Conservation (phyloP, 768 basidiomycete species). For the Amanita exitialis region DNA sequence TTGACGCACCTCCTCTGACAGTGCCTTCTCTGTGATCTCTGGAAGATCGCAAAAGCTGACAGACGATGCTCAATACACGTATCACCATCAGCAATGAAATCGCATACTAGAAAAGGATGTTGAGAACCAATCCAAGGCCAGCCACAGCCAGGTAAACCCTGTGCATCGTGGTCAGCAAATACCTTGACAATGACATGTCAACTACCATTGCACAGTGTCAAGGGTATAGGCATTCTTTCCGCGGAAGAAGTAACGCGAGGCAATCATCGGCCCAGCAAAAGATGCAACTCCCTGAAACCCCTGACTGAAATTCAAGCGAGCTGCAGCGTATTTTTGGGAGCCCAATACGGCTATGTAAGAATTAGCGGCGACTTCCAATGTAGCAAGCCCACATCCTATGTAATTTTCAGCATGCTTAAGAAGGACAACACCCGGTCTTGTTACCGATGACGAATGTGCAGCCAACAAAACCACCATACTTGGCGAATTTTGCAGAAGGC, state of each 20-base stretch:
- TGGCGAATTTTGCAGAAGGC: constrained; percentile 60
- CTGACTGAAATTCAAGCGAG: constrained; percentile 72
- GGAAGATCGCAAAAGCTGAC: constrained; percentile 56
- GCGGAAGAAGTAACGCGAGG: constrained; percentile 64
- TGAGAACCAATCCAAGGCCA: constrained; percentile 51
- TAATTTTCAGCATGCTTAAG: constrained; percentile 5
- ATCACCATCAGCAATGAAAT: neutral
- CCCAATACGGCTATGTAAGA: constrained; percentile 71
- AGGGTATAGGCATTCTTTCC: constrained; percentile 51
- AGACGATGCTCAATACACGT: neutral
- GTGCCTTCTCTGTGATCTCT: constrained; percentile 63
- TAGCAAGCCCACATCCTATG: constrained; percentile 53
- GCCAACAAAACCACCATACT: constrained; percentile 66
- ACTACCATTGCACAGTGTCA: constrained; percentile 58
- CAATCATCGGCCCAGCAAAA: constrained; percentile 67
- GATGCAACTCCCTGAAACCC: constrained; percentile 71
- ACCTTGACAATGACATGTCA: neutral
- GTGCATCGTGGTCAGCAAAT: constrained; percentile 1
- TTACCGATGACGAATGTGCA: constrained; percentile 62
- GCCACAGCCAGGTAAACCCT: constrained; percentile 62
- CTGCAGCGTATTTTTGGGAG: constrained; percentile 58
- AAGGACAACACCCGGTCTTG: constrained; percentile 6
- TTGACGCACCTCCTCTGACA: constrained; percentile 35
- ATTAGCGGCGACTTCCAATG: constrained; percentile 67
- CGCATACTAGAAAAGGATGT: constrained; percentile 53